Evolutionary conservation across 768 basidiomycete species (phyloP), one percentile per base, ranked within the genome.

Genomic region (Leccinum sublutescens): DNA sequence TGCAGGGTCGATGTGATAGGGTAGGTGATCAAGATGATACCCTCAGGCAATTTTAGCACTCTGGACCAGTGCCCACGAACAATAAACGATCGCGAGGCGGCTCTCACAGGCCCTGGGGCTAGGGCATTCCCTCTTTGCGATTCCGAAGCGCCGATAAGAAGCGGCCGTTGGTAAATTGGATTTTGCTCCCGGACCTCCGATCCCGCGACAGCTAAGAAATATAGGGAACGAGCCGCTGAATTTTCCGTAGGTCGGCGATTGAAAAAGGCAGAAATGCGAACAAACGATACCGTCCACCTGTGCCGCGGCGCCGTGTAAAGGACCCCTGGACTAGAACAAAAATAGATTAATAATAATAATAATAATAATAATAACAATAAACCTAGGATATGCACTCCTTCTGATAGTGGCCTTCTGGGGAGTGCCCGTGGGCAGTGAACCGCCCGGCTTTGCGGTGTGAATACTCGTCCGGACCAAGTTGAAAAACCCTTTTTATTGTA

Each of bases 1-100:
- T 51, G 56, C 69, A 72, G 71, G 71, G 72, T 73, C 72, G 72
- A 49, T 62, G 64, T 73, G 72, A 73, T 73, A 75, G 72, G 74
- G 74, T 73, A 70, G 66, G 63, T 63, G 71, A 73, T 73, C 72
- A 70, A 71, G 65, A 65, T 73, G 68, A 66, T 70, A 65, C 63
- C 71, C 64, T 62, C 45, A 7, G 29, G 34, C 62, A 66, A 59
- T 61, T 58, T 64, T 63, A 66, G 64, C 57, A 64, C 52, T 52
- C 62, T 53, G 55, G n/a, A 31, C n/a, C 47, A 25, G 12, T 59
- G 29, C 61, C 55, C 62, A 61, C 57, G 57, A 56, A 58, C 58
- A 57, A 59, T 58, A 54, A 47, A 27, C 57, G 66, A 67, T 69
- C 66, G 62, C 63, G 64, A 64, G 58, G 36, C 38, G 43, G 33